phyloP scores from a whole-genome alignment of 108 stramenopile genomes.

The Tribonema minus region DNA sequence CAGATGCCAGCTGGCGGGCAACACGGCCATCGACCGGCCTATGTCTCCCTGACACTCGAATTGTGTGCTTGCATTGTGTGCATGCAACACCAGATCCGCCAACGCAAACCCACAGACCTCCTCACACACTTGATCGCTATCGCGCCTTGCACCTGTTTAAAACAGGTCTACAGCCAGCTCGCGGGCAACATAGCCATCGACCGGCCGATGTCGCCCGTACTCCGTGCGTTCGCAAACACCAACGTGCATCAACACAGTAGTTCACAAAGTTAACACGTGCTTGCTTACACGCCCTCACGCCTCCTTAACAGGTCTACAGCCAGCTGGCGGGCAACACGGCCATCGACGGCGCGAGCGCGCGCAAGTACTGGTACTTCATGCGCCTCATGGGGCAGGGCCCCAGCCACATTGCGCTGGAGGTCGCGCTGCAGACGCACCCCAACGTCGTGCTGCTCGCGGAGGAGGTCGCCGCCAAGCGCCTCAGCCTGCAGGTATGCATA shows the following conservation, averaged over 20 bases:
- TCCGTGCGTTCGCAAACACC: no score
- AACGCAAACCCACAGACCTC: no score
- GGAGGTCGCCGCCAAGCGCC: slow-evolving; percentile 46
- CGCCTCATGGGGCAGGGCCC: slow-evolving; percentile 53
- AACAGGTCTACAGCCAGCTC: slow-evolving; percentile 36
- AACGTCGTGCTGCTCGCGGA: slow-evolving; percentile 50
- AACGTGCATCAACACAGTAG: no score
- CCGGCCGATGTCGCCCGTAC: slow-evolving; percentile 38
- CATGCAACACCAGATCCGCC: no score
- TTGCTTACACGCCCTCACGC: no score
- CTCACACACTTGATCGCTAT: no score
- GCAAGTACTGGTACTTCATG: slow-evolving; percentile 58
- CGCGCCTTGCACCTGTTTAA: no score
- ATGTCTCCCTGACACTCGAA: slow-evolving; percentile 50
- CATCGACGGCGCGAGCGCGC: slow-evolving; percentile 50
- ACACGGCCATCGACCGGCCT: slow-evolving; percentile 50
- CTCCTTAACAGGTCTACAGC: slow-evolving; percentile 29
- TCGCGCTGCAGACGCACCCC: slow-evolving; percentile 51
- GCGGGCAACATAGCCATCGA: slow-evolving; percentile 53
- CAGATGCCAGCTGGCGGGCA: slow-evolving; percentile 46
- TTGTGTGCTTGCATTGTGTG: slow-evolving; percentile 53
- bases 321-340: slow-evolving; percentile 54
- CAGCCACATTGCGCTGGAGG: slow-evolving; percentile 49
- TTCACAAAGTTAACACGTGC: no score
- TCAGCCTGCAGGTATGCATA: slow-evolving; percentile 13